Evolutionary conservation across 257 asterid species (phyloP), one percentile per base, ranked within the genome.

Genomic region (Solanum ossicruentum): DNA sequence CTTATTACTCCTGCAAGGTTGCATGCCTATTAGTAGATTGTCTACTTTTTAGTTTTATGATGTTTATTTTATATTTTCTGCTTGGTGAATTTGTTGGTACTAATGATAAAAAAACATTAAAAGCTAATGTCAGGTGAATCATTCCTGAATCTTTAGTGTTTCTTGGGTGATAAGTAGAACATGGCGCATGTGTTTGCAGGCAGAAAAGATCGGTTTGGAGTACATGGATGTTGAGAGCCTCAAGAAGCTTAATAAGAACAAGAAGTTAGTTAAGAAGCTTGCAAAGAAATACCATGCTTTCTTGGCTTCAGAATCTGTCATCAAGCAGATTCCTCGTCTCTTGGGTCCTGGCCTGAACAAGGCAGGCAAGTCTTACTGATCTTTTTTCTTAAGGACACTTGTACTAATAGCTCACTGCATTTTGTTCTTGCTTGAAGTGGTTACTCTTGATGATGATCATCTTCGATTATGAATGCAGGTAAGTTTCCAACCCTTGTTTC

Each of bases 181-280:
- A 26, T 26, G 49, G 65, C 47, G 10, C 26, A 1, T 54, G 10
- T 52, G 17, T 26, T 26, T 78, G 47, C 65, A 78, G 82, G 82
- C 87, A 17, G 87, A 85, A n/a, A 85, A 85, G 66, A 69, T 85
- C 7, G 85, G 87, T 13, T 70, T 85, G 85, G 87, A 85, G 41
- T 85, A 71, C 83, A 85, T 85, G 87, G 87, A 85, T 56, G 85
- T 85, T 10, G 87, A 85, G 67, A 73, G 85, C 36, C 82, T 85
- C 6, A 85, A 85, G 85, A 85, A 85, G 85, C 57, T 85, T 23
- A 85, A 85, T 9, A 85, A 85, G 78, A 85, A 85, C 82, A 85
- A 85, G 83, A 85, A 85, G 78, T 70, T 85, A 15, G 87, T 85
- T 32, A 85, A 85, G 85, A 85, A 85, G n/a, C 87, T 85, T 80